Base-by-base conservation (phyloP, 495 filamentous ascomycete genomes). In the Aspergillus sclerotioniger region DNA sequence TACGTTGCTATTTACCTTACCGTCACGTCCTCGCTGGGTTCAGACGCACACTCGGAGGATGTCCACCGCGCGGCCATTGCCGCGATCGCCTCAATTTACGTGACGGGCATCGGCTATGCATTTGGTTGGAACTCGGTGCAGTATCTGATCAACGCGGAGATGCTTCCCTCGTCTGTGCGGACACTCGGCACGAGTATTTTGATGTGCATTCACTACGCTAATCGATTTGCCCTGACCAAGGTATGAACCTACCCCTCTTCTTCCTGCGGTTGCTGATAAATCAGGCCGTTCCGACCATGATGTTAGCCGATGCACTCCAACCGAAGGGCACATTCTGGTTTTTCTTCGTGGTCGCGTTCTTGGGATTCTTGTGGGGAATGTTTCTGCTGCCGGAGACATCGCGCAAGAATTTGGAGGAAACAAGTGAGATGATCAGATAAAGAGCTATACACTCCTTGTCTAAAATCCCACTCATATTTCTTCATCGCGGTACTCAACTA, bases 51-150 rank as follows among this genome's bases (percentile, higher is more conserved):
- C 49, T 56, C 63, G 29, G 19, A 31, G 9, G 37, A 57, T 10
- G 54, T 66, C 0, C 6, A 63, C 8, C 53, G 57, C 6, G 70
- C 55, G 33, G 69, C 74, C 44, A 71, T 75, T 28, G 82, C 67
- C 37, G 82, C 78, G 6, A 79, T 86, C 47, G 77, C 76, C 20
- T 78, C 80, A 64, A 82, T 86, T 29, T 87, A 82, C 55, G 19
- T 86, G 17, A 78, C 74, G 0, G 82, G 82, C 3, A 64, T 80
- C 41, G 83, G 85, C 3, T 90, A 84, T 83, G 84, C 85, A 0
- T 65, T 87, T 19, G 85, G 86, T 9, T 89, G 84, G 84, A 87
- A 87, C 58, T 75, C 72, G 1, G 84, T 88, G 61, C 86, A 86
- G 60, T 90, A 87, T 62, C 74, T 90, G 1, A 75, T 89, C 53